phyloP scores from a whole-genome alignment of 2,329 filamentous ascomycete genomes.

The Blastomyces parvus region DNA sequence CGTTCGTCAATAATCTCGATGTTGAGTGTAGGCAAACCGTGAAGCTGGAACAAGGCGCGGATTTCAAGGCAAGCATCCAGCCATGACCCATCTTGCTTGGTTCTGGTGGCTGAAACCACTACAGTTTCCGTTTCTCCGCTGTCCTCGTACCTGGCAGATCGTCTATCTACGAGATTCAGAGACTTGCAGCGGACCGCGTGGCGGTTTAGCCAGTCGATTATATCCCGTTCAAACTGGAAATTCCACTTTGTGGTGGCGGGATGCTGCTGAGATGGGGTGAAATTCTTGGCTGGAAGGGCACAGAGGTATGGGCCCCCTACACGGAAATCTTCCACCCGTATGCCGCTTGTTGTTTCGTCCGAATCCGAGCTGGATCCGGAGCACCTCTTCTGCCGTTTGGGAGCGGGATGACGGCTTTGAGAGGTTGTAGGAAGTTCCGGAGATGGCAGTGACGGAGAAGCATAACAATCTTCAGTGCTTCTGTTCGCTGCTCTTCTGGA shows the following conservation, averaged over 20 bases:
- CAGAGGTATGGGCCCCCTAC: slow-evolving; percentile 1
- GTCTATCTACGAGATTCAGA: background rate
- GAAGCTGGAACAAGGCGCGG: background rate
- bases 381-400: background rate
- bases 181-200: background rate
- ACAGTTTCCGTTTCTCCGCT: background rate
- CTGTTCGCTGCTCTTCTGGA: background rate
- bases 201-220: background rate
- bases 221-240: background rate
- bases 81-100: background rate
- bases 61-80: slow-evolving; percentile 1
- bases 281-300: background rate
- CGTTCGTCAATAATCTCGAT: background rate
- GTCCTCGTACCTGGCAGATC: background rate
- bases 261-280: background rate
- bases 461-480: background rate
- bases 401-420: background rate
- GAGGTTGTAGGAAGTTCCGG: background rate
- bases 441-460: background rate
- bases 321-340: background rate
- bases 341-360: background rate
- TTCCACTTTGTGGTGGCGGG: background rate
- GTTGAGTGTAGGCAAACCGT: background rate
- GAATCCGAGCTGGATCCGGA: background rate
- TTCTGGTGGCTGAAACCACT: background rate